These are phyloP conservation scores for Apiotrichum gracile DNA, from an alignment of 1,284 basidiomycete species.

Conservation along the genomic window DNA sequence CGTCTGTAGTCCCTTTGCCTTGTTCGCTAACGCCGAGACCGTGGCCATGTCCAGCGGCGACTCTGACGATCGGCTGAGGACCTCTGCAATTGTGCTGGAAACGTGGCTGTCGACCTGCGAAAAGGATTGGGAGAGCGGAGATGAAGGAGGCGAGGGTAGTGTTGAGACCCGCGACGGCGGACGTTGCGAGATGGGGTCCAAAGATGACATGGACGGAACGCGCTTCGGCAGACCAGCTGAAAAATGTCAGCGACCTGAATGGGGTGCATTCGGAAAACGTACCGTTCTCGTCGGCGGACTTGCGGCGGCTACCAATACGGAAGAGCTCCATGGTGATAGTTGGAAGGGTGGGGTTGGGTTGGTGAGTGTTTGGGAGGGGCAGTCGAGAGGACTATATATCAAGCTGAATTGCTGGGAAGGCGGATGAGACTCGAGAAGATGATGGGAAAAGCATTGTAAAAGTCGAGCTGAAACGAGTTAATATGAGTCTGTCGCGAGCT, in stretches of 20 bases:
- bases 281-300: not conserved
- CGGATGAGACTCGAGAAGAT: too few relatives aligned
- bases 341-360: not conserved
- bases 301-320: not conserved
- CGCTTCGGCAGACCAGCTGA: not conserved
- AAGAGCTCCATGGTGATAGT: not conserved
- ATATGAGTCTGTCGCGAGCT: not conserved
- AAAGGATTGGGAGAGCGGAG: not conserved
- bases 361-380: not conserved
- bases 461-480: not conserved
- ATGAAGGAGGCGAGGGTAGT: not conserved
- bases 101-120: not conserved
- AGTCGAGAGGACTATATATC: not conserved
- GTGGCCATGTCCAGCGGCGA: not conserved
- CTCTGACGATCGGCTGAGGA: not conserved
- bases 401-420: too few relatives aligned
- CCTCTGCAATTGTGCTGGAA: not conserved
- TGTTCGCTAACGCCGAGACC: not conserved
- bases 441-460: too few relatives aligned
- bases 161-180: not conserved
- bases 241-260: not conserved
- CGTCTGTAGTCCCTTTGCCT: not conserved
- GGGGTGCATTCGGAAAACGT: not conserved
- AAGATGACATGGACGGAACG: not conserved
- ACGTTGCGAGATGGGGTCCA: not conserved